Base-by-base conservation (phyloP, 2,329 filamentous ascomycete genomes). In the Stagonosporopsis vannaccii region DNA sequence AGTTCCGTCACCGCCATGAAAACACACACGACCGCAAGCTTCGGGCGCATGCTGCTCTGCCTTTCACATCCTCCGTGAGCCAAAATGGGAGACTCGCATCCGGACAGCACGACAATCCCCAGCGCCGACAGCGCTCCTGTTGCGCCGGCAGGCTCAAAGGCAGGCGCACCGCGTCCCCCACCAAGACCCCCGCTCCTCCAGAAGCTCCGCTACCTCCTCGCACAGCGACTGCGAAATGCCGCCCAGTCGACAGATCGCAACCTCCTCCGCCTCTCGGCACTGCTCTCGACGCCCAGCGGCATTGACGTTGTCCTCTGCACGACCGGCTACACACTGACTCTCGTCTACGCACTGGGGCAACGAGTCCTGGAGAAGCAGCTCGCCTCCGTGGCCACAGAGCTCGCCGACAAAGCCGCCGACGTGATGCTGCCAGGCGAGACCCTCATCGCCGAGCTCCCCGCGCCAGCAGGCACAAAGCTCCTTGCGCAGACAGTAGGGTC, bases 251-350 rank as follows among this genome's bases (percentile, higher is more conserved):
- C 71, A 36, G 76, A 79, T 65, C 58, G 55, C 47, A 67, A 57
- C 19, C 61, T 78, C 28, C 47, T 68, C 48, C 75, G 71, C 59
- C 68, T 78, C 39, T 63, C 70, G 4, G 62, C 60, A 42, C 65
- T 79, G 36, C 67, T 81, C 50, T 77, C 76, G 41, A 78, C 74
- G 20, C 73, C 78, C 17, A 48, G 67, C 17, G 75, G 76, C 59
- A 74, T 74, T 47, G 77, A 81, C 60, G 67, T 71, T 25, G 67
- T 76, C 47, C 75, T 81, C 46, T 75, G 73, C 65, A 81, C 79
- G 9, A 65, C 77, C 13, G 69, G 67, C 63, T 82, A 80, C 72
- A 79, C 77, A 40, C 74, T 81, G 25, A 72, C 72, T 19, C 72
- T 81, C 56, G 51, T 79, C 8, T 71, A 75, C 61, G 68, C 77